Conservation (phyloP, 2,329 filamentous ascomycete genomes). For the Clonostachys solani region DNA sequence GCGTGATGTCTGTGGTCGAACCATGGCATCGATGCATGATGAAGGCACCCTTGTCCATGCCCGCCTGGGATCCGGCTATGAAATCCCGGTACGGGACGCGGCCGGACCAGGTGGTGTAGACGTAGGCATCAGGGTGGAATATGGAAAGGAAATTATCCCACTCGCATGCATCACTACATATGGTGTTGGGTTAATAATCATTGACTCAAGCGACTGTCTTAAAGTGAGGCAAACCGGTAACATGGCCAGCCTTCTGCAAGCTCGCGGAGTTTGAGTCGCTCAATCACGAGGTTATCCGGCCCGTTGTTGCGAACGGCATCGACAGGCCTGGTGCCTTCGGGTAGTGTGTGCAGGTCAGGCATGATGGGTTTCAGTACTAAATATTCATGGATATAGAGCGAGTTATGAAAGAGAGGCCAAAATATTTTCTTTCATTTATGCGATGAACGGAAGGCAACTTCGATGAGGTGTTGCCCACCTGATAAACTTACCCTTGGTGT, state of each 20-base stretch:
- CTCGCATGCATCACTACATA: conserved; percentile 38
- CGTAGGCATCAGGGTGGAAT: conserved; percentile 39
- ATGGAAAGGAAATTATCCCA: conserved; percentile 47
- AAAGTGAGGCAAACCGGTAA: conserved; percentile 24
- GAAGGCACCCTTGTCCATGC: conserved; percentile 35
- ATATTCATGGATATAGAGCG: too few relatives aligned
- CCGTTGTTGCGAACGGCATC: conserved; percentile 41
- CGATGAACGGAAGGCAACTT: too few relatives aligned
- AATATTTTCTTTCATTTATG: too few relatives aligned
- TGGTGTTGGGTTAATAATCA: too few relatives aligned
- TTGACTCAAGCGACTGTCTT: too few relatives aligned
- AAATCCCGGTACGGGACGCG: conserved; percentile 31
- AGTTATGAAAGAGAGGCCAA: too few relatives aligned
- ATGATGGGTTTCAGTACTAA: neutral
- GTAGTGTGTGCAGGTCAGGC: conserved; percentile 1
- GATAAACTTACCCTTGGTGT: too few relatives aligned
- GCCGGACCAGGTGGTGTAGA: conserved; percentile 48
- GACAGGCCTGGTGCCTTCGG: conserved; percentile 17
- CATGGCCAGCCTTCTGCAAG: conserved; percentile 44
- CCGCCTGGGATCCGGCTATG: conserved; percentile 27
- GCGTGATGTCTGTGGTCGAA: conserved; percentile 32
- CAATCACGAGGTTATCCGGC: conserved; percentile 32
- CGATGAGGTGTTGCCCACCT: too few relatives aligned
- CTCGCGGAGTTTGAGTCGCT: conserved; percentile 40
- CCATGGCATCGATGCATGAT: conserved; percentile 39